These are phyloP conservation scores for Aristolochia californica DNA, from an alignment of 164 flowering plant species.

Conservation along the genomic window DNA sequence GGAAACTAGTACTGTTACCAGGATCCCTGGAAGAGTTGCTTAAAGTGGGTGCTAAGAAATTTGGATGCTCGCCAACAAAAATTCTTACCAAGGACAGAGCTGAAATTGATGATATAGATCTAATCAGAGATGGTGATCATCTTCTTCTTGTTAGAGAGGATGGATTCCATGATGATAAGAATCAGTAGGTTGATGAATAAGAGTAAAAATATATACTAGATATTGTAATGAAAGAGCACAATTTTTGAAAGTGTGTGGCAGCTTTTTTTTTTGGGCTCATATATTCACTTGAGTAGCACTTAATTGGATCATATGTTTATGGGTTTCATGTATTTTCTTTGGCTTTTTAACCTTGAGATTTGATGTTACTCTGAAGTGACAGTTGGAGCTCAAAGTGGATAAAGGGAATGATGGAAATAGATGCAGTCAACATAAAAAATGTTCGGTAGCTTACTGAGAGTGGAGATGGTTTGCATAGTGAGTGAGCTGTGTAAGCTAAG, in stretches of 20 bases:
- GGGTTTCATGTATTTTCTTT: too few species aligned
- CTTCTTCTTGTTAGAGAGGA: slow-evolving; percentile 36
- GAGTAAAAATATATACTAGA: background rate
- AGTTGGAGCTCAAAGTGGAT: too few species aligned
- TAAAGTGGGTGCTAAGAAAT: slow-evolving; percentile 40
- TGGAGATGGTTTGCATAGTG: too few species aligned
- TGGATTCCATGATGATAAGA: slow-evolving; percentile 1
- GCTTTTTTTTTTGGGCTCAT: too few species aligned
- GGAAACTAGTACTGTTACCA: slow-evolving; percentile 63
- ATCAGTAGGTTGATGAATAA: background rate
- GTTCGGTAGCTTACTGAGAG: too few species aligned
- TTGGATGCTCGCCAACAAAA: slow-evolving; percentile 33
- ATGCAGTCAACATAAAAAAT: too few species aligned
- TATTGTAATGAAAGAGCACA: background rate
- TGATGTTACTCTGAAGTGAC: too few species aligned
- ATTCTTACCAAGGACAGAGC: slow-evolving; percentile 45
- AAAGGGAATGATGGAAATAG: too few species aligned
- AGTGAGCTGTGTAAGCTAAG: too few species aligned
- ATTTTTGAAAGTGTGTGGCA: background rate
- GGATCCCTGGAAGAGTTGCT: slow-evolving; percentile 40
- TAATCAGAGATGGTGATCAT: slow-evolving; percentile 81
- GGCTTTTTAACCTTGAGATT: too few species aligned
- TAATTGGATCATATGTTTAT: too few species aligned
- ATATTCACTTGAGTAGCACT: too few species aligned
- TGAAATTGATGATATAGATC: slow-evolving; percentile 53